A percentile compares a stretch with the other conserved stretches of the same genome.
These are phyloP conservation scores for Xanthoceras sorbifolium DNA, from an alignment of 345 rosid genomes.

Conservation along the genomic window DNA sequence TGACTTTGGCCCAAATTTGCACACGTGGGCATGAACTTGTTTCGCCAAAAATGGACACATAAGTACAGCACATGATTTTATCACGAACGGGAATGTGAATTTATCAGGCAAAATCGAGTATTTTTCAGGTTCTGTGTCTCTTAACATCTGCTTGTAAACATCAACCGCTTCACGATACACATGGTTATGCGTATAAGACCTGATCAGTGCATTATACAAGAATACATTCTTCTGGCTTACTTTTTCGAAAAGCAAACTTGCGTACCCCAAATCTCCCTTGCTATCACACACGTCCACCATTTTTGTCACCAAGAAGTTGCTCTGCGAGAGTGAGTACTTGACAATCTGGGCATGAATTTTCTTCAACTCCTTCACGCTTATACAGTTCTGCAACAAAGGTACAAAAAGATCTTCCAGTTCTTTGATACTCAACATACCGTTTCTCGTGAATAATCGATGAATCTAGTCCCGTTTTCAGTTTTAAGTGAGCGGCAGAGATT, in stretches of 20 bases:
- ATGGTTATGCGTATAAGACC: constrained; percentile 45
- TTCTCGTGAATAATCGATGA: constrained; percentile 29
- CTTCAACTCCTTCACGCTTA: constrained; percentile 36
- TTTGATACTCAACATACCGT: constrained; percentile 27
- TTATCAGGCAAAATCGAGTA: constrained; percentile 38
- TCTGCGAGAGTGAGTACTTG: constrained; percentile 45
- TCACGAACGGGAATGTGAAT: constrained; percentile 60
- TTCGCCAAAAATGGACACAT: constrained; percentile 29
- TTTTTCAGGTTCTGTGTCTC: constrained; percentile 10
- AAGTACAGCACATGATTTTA: constrained; percentile 52
- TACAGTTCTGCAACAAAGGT: constrained; percentile 42
- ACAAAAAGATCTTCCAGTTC: constrained; percentile 45
- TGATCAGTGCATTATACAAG: constrained; percentile 55
- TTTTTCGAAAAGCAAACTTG: constrained; percentile 42
- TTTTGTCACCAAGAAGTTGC: constrained; percentile 54
- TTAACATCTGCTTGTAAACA: constrained; percentile 43
- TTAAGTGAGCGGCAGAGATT: constrained; percentile 48
- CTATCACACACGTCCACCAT: constrained; percentile 51
- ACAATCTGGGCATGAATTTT: constrained; percentile 44
- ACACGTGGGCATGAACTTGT: constrained; percentile 50
- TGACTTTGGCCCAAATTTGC: constrained; percentile 41
- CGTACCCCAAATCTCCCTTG: constrained; percentile 41
- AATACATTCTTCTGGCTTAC: constrained; percentile 47
- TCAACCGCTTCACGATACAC: constrained; percentile 28
- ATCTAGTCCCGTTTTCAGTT: constrained; percentile 12